phyloP scores from a whole-genome alignment of 495 filamentous ascomycete species.

The Bacidia gigantensis region DNA sequence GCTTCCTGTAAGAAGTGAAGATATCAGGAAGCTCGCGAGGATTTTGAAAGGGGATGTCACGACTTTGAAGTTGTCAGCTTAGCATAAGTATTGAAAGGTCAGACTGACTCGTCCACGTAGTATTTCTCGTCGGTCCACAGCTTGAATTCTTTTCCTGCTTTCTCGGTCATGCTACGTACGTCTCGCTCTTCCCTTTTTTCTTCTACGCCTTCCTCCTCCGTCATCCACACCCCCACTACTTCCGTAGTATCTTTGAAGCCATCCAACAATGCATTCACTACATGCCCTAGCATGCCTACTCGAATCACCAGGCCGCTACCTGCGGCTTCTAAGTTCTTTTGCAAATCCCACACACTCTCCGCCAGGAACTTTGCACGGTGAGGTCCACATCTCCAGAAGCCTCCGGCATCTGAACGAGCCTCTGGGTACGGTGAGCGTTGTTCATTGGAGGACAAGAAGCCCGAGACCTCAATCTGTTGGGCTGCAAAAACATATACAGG shows the following conservation, averaged over 20 bases:
- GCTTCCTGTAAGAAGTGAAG: conserved; percentile 55
- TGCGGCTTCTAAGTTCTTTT: conserved; percentile 36
- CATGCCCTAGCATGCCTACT: conserved; percentile 42
- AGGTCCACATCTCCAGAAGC: conserved; percentile 54
- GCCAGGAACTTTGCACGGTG: conserved; percentile 54
- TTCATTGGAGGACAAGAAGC: conserved; percentile 35
- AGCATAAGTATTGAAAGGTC: background rate
- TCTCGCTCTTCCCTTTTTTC: conserved; percentile 46
- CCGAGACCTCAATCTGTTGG: conserved; percentile 55
- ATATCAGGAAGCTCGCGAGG: conserved; percentile 46
- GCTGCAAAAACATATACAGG: conserved; percentile 52
- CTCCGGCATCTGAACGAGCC: conserved; percentile 39
- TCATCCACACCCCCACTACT: conserved; percentile 55
- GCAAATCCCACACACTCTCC: conserved; percentile 54
- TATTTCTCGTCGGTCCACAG: conserved; percentile 59
- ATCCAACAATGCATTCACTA: conserved; percentile 37
- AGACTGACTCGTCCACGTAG: conserved; percentile 52
- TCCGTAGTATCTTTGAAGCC: conserved; percentile 29
- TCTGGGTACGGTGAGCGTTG: conserved; percentile 41
- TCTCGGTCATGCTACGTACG: conserved; percentile 33
- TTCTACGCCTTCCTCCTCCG: conserved; percentile 47
- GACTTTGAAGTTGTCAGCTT: conserved; percentile 25
- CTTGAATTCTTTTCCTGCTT: conserved; percentile 39
- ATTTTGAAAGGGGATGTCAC: conserved; percentile 37
- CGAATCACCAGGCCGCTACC: conserved; percentile 47